phyloP scores from a whole-genome alignment of 805 yeast species.

The Metschnikowia cubensis region DNA sequence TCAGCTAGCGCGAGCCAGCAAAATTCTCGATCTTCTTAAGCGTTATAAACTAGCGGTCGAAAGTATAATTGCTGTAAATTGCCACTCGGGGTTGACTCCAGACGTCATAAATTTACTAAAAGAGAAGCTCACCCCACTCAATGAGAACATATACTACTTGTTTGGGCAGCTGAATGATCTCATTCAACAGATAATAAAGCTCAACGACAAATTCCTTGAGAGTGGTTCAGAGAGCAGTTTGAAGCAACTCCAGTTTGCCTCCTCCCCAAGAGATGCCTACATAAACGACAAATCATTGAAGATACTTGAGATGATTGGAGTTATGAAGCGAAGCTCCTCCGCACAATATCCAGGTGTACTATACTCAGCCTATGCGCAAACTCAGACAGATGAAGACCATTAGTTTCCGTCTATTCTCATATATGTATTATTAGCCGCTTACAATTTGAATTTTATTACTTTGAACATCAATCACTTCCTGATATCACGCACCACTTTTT shows the following conservation, averaged over 20 bases:
- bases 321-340: slow-evolving; percentile 1
- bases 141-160: slow-evolving; percentile 45
- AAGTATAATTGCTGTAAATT: slow-evolving; percentile 16
- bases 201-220: slow-evolving; percentile 24
- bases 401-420: neutral
- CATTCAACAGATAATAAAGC: slow-evolving; percentile 24
- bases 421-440: neutral
- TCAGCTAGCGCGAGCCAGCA: slow-evolving; percentile 37
- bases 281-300: slow-evolving; percentile 33
- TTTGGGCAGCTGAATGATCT: slow-evolving; percentile 41
- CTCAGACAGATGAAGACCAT: neutral
- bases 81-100: slow-evolving; percentile 17
- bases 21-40: slow-evolving; percentile 29
- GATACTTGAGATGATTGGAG: slow-evolving; percentile 11
- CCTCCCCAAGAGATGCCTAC: slow-evolving; percentile 37
- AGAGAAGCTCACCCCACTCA: slow-evolving; percentile 38
- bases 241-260: slow-evolving; percentile 23
- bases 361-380: slow-evolving; percentile 5
- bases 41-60: slow-evolving; percentile 28
- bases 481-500: neutral
- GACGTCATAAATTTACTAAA: slow-evolving; percentile 26
- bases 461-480: no score
- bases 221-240: slow-evolving; percentile 19
- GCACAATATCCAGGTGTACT: slow-evolving; percentile 3
- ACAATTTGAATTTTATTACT: neutral